Evolutionary conservation across 2,329 filamentous ascomycete genomes (phyloP).

Genomic region (Purpureocillium takamizusanense): DNA sequence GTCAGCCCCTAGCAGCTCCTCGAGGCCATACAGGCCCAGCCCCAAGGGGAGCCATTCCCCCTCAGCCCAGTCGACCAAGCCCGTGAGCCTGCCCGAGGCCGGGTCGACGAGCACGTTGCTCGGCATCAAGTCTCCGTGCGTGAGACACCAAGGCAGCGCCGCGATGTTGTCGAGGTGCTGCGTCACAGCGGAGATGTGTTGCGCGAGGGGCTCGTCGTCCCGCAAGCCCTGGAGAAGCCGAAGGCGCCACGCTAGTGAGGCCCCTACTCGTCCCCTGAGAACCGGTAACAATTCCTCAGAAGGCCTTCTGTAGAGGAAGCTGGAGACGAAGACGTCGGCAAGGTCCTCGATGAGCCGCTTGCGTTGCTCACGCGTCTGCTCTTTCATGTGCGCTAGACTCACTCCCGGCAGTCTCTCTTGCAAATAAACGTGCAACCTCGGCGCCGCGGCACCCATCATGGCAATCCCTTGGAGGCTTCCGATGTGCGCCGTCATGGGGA

Average conservation of each 20-base stretch:
- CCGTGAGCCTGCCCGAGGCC: slow-evolving; percentile 33
- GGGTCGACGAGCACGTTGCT: slow-evolving; percentile 46
- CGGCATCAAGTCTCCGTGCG: slow-evolving; percentile 51
- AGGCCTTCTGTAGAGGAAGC: slow-evolving; percentile 19
- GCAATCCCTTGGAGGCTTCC: slow-evolving; percentile 17
- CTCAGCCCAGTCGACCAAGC: slow-evolving; percentile 57
- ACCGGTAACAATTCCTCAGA: slow-evolving; percentile 9
- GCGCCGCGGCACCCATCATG: neutral
- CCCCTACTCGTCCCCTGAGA: slow-evolving; percentile 26
- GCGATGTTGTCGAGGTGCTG: slow-evolving; percentile 23
- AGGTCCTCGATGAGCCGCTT: slow-evolving; percentile 29
- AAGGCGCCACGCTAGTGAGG: slow-evolving; percentile 29
- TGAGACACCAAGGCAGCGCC: slow-evolving; percentile 43
- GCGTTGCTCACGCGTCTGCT: slow-evolving; percentile 3
- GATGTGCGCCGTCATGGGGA: slow-evolving; percentile 30
- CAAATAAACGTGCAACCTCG: slow-evolving; percentile 26
- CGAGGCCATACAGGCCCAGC: slow-evolving; percentile 49
- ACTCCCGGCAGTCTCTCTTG: slow-evolving; percentile 32
- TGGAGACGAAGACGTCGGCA: slow-evolving; percentile 27
- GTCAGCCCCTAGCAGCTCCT: slow-evolving; percentile 47
- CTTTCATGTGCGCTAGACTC: slow-evolving; percentile 18
- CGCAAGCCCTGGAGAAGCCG: slow-evolving; percentile 27
- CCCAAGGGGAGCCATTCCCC: slow-evolving; percentile 53
- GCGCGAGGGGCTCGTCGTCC: slow-evolving; percentile 6
- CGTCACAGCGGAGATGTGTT: slow-evolving; percentile 16